Conservation (phyloP, 192 early-diverging fungal genomes). For the Rhizophagus clarus region DNA sequence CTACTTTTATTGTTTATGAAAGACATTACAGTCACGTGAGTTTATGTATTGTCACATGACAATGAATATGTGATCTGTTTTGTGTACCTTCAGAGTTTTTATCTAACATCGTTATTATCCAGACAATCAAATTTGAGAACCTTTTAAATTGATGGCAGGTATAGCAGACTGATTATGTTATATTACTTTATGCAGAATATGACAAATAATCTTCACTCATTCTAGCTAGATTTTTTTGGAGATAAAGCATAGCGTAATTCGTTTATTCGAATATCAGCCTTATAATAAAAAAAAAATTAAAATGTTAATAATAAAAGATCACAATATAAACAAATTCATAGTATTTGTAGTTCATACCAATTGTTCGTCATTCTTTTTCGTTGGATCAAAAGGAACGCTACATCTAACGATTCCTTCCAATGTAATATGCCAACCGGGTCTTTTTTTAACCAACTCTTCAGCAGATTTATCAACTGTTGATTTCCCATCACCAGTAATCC, state of each 20-base stretch:
- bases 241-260: background rate
- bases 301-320: background rate
- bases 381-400: slow-evolving; percentile 24
- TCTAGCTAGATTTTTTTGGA: background rate
- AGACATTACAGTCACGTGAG: too few relatives aligned
- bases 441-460: background rate
- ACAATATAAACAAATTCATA: background rate
- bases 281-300: background rate
- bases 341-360: background rate
- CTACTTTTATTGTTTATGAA: too few relatives aligned
- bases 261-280: background rate
- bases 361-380: background rate
- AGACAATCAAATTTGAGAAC: too few relatives aligned
- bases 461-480: background rate
- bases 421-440: slow-evolving; percentile 24
- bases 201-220: background rate
- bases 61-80: too few relatives aligned
- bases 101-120: too few relatives aligned
- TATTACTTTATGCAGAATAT: too few relatives aligned
- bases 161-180: too few relatives aligned
- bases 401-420: slow-evolving; percentile 15
- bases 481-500: slow-evolving; percentile 25
- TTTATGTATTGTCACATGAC: too few relatives aligned
- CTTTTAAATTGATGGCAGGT: too few relatives aligned
- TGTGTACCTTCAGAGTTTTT: too few relatives aligned